Evolutionary conservation across 23 red algal genomes (phyloP), one percentile per base, ranked within the genome.

Genomic region (Gracilaria vermiculophylla): DNA sequence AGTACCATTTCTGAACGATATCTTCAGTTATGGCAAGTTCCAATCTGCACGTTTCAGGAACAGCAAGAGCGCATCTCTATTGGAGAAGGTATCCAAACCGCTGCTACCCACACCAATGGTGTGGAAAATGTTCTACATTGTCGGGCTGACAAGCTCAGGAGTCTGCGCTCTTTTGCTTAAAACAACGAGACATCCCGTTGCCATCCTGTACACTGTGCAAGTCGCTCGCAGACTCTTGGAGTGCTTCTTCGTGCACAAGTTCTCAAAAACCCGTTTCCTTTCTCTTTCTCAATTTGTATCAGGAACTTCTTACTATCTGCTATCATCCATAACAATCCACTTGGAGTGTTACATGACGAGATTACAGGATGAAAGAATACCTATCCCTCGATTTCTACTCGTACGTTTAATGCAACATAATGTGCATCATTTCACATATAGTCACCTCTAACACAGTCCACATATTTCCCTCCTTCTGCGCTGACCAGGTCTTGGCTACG

Each of bases 201-300:
- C 67, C 3, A 73, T 73, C 25, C 36, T 73, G 0, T 73, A 73
- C 67, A 73, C 67, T 9, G 27, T 79, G 34, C 76, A 79, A 55
- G 53, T 79, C 19, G 49, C 53, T 52, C 76, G 76, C 14, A 35
- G 76, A 40, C 53, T 57, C 28, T 29, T 39, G 0, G 76, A 79
- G 17, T 79, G 76, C 23, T 57, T 79, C 50, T 79, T 79, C 57
- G 76, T 79, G 33, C 76, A 79, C 53, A 79, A 79, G 27, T 79
- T 79, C 35, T 79, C 76, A 48, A 73, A 73, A 29, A 73, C 67
- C 28, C 67, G 67, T 5, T 47, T 73, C 37, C 67, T 73, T n/a
- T 73, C 67, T 45, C 67, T 73, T 29, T 39, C 42, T 73, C 67
- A 73, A 27, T 73, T 73, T 28, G 39, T 47, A 1, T 73, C 39